phyloP scores from a whole-genome alignment of 768 basidiomycete species.

The Leccinum variicolor region DNA sequence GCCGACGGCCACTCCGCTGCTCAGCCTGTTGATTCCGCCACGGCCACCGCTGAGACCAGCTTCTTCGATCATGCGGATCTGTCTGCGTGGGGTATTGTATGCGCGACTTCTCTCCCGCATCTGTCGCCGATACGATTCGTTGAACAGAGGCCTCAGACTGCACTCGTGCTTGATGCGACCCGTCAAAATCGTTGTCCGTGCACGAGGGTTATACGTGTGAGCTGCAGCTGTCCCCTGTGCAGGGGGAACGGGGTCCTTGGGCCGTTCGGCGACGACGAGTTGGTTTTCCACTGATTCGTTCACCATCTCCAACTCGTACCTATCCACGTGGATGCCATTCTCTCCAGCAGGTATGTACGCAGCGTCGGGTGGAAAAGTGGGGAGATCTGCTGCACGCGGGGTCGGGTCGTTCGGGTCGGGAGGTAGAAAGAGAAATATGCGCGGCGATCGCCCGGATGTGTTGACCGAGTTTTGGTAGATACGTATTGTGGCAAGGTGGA shows the following conservation, averaged over 20 bases:
- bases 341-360: not conserved
- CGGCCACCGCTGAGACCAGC: slow-evolving; percentile 64
- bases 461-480: not conserved
- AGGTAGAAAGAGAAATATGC: not conserved
- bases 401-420: not conserved
- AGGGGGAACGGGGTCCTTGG: not conserved
- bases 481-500: not conserved
- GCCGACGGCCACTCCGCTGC: slow-evolving; percentile 62
- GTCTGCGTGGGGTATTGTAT: slow-evolving; percentile 63
- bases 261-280: not conserved
- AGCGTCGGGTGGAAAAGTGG: not conserved
- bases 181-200: slow-evolving; percentile 74
- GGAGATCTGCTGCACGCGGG: not conserved
- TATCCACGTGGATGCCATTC: not conserved
- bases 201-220: slow-evolving; percentile 48
- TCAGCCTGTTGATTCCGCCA: slow-evolving; percentile 74
- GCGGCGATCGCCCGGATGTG: not conserved
- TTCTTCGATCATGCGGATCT: slow-evolving; percentile 74
- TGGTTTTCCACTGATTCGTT: not conserved
- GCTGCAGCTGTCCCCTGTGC: not conserved
- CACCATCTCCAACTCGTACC: not conserved
- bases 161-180: slow-evolving; percentile 82
- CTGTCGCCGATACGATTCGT: slow-evolving; percentile 63
- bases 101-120: slow-evolving; percentile 64
- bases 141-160: slow-evolving; percentile 66